Percentiles rank a stretch among this genome's conserved stretches.
These are phyloP conservation scores for Spergularia bocconei DNA, from an alignment of 148 eudicot species.

Conservation along the genomic window DNA sequence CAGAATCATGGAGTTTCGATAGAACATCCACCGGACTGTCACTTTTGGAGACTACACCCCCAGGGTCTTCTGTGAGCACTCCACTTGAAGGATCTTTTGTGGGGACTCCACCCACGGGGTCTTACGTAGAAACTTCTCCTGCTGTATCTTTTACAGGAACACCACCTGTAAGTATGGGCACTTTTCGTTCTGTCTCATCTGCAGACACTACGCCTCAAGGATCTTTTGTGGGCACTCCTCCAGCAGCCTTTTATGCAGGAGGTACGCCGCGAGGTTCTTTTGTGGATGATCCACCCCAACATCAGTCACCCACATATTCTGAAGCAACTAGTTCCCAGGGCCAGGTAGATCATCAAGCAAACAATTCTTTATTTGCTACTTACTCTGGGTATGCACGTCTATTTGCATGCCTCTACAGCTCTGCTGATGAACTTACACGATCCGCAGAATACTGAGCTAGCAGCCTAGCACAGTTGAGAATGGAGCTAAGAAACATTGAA, in stretches of 20 bases:
- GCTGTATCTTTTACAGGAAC: constrained; percentile 17
- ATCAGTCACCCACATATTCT: too few relatives aligned
- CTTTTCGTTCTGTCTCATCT: constrained; percentile 3
- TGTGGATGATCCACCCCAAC: not conserved
- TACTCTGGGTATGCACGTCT: too few relatives aligned
- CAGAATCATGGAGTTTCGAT: constrained; percentile 34
- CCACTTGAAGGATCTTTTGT: constrained; percentile 13
- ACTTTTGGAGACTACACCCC: constrained; percentile 17
- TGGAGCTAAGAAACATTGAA: too few relatives aligned
- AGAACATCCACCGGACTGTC: constrained; percentile 28
- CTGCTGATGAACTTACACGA: too few relatives aligned
- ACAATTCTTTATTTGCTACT: too few relatives aligned
- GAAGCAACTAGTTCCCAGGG: not conserved
- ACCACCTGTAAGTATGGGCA: not conserved
- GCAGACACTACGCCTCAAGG: not conserved
- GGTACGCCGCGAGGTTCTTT: constrained; percentile 9
- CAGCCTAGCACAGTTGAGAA: too few relatives aligned
- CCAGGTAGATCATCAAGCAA: too few relatives aligned
- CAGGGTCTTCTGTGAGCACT: constrained; percentile 3
- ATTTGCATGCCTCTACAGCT: too few relatives aligned
- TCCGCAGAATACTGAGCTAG: too few relatives aligned
- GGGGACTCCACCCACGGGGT: not conserved
- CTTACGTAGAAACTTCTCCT: not conserved
- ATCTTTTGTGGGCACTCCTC: constrained; percentile 1
- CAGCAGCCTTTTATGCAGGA: not conserved